Evolutionary conservation across 2,329 filamentous ascomycete genomes (phyloP).

Genomic region (Cladorrhinum sp.): DNA sequence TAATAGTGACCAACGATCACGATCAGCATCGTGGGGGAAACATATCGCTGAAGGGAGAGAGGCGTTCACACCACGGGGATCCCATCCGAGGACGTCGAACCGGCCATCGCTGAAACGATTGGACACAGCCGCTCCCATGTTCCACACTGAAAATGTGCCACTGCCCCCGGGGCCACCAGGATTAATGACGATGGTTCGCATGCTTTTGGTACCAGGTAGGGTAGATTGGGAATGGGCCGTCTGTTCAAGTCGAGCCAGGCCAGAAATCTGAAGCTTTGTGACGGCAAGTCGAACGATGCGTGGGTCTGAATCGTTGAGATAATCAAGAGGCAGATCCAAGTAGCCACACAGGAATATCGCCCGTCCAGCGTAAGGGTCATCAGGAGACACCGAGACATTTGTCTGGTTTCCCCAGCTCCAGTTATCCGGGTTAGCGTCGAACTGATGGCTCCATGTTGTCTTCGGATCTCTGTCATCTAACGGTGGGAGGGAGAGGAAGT

Average conservation of each 20-base stretch:
- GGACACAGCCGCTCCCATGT: slow-evolving; percentile 36
- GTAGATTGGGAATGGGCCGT: slow-evolving; percentile 2
- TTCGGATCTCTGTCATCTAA: slow-evolving; percentile 39
- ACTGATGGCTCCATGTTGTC: slow-evolving; percentile 40
- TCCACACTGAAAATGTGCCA: slow-evolving; percentile 42
- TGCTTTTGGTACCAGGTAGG: slow-evolving; percentile 37
- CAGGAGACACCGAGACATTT: neutral
- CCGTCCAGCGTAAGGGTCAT: slow-evolving; percentile 29
- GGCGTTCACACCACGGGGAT: slow-evolving; percentile 50
- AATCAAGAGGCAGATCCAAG: slow-evolving; percentile 47
- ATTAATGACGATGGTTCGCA: slow-evolving; percentile 48
- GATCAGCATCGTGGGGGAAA: slow-evolving; percentile 44
- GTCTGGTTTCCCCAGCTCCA: slow-evolving; percentile 45
- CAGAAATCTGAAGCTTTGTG: slow-evolving; percentile 48
- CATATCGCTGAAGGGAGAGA: slow-evolving; percentile 45
- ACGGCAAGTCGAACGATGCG: slow-evolving; percentile 46
- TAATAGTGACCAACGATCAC: slow-evolving; percentile 45
- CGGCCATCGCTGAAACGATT: slow-evolving; percentile 41
- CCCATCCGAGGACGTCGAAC: slow-evolving; percentile 51
- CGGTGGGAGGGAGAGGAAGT: slow-evolving; percentile 37
- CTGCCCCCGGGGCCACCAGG: slow-evolving; percentile 51
- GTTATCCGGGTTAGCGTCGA: slow-evolving; percentile 41
- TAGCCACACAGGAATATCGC: slow-evolving; percentile 49
- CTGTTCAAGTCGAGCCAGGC: slow-evolving; percentile 33
- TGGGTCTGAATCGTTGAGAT: slow-evolving; percentile 41